Conservation (phyloP, 148 eudicot species). For the Fagopyrum tataricum region DNA sequence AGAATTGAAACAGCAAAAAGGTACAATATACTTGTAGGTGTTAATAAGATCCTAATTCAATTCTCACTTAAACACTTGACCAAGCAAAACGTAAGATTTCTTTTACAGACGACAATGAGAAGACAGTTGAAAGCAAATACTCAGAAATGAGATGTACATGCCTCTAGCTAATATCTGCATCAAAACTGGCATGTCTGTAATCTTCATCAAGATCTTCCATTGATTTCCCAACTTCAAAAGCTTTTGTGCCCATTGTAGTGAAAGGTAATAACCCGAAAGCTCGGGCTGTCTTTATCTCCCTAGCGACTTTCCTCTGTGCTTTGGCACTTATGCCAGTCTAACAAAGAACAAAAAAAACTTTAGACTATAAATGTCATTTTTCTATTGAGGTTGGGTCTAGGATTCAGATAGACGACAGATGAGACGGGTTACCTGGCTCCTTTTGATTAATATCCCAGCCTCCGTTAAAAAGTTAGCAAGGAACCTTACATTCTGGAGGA, state of each 20-base stretch:
- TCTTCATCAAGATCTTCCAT: slow-evolving; percentile 62
- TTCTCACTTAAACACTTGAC: background rate
- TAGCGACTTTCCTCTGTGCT: slow-evolving; percentile 90
- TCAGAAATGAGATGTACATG: background rate
- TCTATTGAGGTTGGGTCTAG: background rate
- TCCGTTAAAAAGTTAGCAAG: slow-evolving; percentile 91
- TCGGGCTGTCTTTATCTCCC: slow-evolving; percentile 93
- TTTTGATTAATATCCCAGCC: slow-evolving; percentile 76
- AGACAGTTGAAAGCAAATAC: background rate
- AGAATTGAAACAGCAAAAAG: too few species aligned
- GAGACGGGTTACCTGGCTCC: slow-evolving; percentile 68
- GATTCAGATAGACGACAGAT: slow-evolving; percentile 8
- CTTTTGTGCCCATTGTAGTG: slow-evolving; percentile 83
- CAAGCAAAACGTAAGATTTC: background rate
- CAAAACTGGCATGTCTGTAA: slow-evolving; percentile 32
- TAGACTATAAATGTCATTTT: background rate
- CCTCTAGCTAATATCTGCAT: slow-evolving; percentile 21
- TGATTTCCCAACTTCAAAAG: slow-evolving; percentile 47
- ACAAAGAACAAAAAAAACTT: background rate
- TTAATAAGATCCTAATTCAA: too few species aligned
- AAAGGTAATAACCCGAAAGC: slow-evolving; percentile 87
- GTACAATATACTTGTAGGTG: too few species aligned
- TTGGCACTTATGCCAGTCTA: slow-evolving; percentile 89
- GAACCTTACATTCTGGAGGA: slow-evolving; percentile 70
- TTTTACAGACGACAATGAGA: background rate